Percentiles rank a stretch among this genome's conserved stretches.
Evolutionary conservation across 495 filamentous ascomycete species (phyloP).

Genomic region (Neurospora sp.): DNA sequence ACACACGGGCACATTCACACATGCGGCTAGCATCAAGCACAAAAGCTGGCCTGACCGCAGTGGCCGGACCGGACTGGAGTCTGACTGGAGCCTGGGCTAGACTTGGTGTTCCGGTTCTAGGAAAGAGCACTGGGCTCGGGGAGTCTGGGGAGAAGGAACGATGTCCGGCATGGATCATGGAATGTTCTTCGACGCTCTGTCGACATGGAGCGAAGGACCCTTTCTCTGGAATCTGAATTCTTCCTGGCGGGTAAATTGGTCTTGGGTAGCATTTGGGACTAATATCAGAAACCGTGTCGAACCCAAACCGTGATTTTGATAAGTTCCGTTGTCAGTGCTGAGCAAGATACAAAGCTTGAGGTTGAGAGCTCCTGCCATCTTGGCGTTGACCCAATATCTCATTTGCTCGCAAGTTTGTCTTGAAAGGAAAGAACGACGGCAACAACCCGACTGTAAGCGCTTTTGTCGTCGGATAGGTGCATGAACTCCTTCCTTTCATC

Average conservation of each 20-base stretch:
- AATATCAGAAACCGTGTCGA: not conserved
- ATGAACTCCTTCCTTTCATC: not conserved
- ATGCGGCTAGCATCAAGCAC: not conserved
- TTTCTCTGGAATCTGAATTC: not conserved
- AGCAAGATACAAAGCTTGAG: not conserved
- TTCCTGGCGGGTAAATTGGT: not conserved
- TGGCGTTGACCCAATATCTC: not conserved
- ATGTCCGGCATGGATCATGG: not conserved
- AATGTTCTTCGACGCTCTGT: not conserved
- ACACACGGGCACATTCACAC: not conserved
- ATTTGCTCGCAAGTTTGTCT: not conserved
- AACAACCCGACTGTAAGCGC: not conserved
- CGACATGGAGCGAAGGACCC: not conserved
- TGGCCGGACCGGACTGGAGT: not conserved
- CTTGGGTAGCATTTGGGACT: not conserved
- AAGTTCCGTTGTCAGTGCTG: not conserved
- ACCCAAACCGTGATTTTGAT: not conserved
- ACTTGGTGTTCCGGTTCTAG: too few species aligned
- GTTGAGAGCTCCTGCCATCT: not conserved
- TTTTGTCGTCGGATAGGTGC: not conserved
- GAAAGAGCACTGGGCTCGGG: not conserved
- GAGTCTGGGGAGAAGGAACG: not conserved
- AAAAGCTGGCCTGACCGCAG: not conserved
- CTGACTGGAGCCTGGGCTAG: not conserved
- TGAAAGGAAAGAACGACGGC: not conserved